Evolutionary conservation across 2,329 filamentous ascomycete genomes (phyloP), one percentile per base, ranked within the genome.

Genomic region (Chaetomiaceae sp.): DNA sequence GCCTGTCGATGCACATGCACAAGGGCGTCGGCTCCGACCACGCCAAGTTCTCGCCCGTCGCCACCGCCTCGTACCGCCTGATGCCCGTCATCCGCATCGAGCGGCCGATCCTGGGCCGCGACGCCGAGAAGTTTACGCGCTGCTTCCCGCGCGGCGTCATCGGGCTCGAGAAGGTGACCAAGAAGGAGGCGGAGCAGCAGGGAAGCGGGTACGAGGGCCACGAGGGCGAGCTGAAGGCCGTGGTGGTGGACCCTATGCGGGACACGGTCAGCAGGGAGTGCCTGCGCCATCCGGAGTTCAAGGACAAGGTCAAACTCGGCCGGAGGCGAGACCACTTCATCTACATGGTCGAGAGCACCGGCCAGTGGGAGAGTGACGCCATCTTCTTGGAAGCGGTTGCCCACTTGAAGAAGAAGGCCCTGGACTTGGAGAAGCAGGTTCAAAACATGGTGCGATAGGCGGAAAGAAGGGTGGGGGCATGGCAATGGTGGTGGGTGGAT

Each of bases 191-290:
- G 2, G 66, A 69, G 11, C 65, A 70, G 48, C 61, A 71, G 38
- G 78, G 78, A 17, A 79, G 75, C 58, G 84, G 78, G 20, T 88
- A 89, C 57, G 80, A 85, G 61, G 84, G 81, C 48, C 80, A 84
- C 57, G 80, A 82, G 47, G 89, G 90, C 42, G 83, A 95, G 70
- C 68, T 78, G 59, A 94, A 94, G 71, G 93, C 91, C 0, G 88
- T 95, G 0, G 91, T 98, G 1, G 71, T 73, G 52, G 83, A 97
- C 65, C 73, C 91, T 1, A 94, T 96, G 82, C 87, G 86, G 61
- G 94, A 98, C 65, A 97, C 91, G 0, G 91, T 98, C 51, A 94
- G 86, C 67, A 80, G 93, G 56, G 94, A 98, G 70, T 93, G 86
- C 61, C 68, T 98, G 62, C 81, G 93, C 40, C 91, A 98, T 64